Evolutionary conservation across 1,139 yeast species (phyloP).

Genomic region (Pichia sp.): DNA sequence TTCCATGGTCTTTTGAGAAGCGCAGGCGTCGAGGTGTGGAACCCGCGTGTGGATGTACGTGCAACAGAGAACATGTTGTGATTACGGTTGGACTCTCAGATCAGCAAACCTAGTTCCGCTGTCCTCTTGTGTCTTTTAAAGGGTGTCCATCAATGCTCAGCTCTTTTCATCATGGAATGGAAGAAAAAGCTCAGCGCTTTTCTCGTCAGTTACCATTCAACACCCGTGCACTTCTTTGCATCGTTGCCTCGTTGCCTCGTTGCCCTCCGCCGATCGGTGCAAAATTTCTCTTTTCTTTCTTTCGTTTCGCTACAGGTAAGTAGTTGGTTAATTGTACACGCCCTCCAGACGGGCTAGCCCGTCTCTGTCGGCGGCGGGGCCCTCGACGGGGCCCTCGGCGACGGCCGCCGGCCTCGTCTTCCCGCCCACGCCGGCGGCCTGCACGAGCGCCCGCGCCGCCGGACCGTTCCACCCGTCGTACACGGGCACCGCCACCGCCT

Average conservation of each 20-base stretch:
- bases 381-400: not conserved
- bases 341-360: not conserved
- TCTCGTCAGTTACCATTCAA: too few relatives aligned
- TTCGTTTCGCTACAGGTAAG: too few relatives aligned
- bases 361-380: not conserved
- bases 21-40: conserved; percentile 36
- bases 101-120: too few relatives aligned
- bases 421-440: conserved; percentile 3
- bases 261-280: too few relatives aligned
- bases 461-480: conserved; percentile 16
- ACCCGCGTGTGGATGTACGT: conserved; percentile 9
- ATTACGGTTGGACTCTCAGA: not conserved
- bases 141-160: too few relatives aligned
- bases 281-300: not conserved
- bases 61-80: conserved; percentile 5
- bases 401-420: not conserved
- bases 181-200: too few relatives aligned
- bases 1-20: conserved; percentile 84
- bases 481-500: conserved; percentile 14
- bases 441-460: conserved; percentile 5
- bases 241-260: too few relatives aligned
- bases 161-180: too few relatives aligned
- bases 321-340: not conserved
- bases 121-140: too few relatives aligned
- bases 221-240: too few relatives aligned